Percentiles rank a stretch among this genome's conserved stretches.
Conservation (phyloP, 768 basidiomycete species). For the Mycena sanguinolenta region DNA sequence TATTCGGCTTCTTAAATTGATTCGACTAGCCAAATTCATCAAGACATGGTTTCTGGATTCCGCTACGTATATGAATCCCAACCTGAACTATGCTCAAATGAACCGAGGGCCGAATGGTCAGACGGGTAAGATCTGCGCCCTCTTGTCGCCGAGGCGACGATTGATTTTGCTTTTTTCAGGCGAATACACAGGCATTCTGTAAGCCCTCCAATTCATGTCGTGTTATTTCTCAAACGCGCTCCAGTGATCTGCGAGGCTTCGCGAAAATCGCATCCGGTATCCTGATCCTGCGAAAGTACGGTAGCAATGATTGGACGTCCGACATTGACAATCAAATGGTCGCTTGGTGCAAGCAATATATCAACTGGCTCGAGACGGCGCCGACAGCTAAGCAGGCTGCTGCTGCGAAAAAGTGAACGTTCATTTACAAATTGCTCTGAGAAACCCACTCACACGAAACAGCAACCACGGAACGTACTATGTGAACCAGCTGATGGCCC, state of each 20-base stretch:
- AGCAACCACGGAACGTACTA: conserved; percentile 81
- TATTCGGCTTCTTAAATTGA: neutral
- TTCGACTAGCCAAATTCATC: conserved; percentile 56
- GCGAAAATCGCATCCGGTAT: conserved; percentile 68
- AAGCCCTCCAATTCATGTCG: conserved; percentile 36
- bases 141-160: neutral
- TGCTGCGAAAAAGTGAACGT: conserved; percentile 61
- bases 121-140: conserved; percentile 48
- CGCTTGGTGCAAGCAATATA: conserved; percentile 66
- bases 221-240: neutral
- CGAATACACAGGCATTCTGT: conserved; percentile 66
- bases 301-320: conserved; percentile 67
- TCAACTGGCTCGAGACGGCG: conserved; percentile 67
- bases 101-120: conserved; percentile 55
- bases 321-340: conserved; percentile 64
- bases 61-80: conserved; percentile 73
- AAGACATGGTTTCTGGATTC: conserved; percentile 71
- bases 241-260: conserved; percentile 71
- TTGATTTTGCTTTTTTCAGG: conserved; percentile 8
- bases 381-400: conserved; percentile 61
- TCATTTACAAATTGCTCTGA: neutral
- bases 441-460: neutral
- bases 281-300: conserved; percentile 63
- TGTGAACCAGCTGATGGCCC: conserved; percentile 69
- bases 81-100: conserved; percentile 71